Evolutionary conservation across 257 asterid species (phyloP).

Genomic region (Schizonepeta tenuifolia): DNA sequence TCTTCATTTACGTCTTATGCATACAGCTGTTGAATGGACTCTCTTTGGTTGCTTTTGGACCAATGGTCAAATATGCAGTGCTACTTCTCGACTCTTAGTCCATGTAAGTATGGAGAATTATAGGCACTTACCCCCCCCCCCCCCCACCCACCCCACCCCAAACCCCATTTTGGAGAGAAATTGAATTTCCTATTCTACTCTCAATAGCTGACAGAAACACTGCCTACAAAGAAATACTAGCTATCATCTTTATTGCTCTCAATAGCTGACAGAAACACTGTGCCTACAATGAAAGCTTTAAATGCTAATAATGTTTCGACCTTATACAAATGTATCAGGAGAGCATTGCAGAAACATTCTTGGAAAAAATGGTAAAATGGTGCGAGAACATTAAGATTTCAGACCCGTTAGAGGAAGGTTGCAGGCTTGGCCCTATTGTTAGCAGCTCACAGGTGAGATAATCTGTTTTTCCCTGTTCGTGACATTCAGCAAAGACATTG

Average conservation of each 20-base stretch:
- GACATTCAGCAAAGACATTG: neutral
- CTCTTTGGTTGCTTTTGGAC: constrained; percentile 99
- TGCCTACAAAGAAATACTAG: neutral
- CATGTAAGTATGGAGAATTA: constrained; percentile 58
- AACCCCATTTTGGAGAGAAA: too few relatives aligned
- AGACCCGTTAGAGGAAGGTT: constrained; percentile 71
- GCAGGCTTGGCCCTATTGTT: constrained; percentile 73
- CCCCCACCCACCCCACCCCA: too few relatives aligned
- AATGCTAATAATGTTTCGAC: neutral
- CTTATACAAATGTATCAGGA: constrained; percentile 45
- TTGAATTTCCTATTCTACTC: neutral
- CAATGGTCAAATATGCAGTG: constrained; percentile 97
- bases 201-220: neutral
- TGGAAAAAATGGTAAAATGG: constrained; percentile 64
- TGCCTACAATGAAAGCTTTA: too few relatives aligned
- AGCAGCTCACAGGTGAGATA: constrained; percentile 48
- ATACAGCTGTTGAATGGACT: constrained; percentile 93
- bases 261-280: too few relatives aligned
- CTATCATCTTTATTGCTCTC: too few relatives aligned
- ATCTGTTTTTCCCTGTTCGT: neutral
- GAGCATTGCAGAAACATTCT: constrained; percentile 58
- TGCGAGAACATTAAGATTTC: constrained; percentile 60
- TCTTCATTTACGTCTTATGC: constrained; percentile 22
- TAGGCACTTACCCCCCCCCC: neutral
- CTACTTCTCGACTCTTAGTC: constrained; percentile 91